Percentiles rank a stretch among this genome's conserved stretches.
Evolutionary conservation across 2,329 filamentous ascomycete species (phyloP).

Genomic region (Talaromyces rugulosus): DNA sequence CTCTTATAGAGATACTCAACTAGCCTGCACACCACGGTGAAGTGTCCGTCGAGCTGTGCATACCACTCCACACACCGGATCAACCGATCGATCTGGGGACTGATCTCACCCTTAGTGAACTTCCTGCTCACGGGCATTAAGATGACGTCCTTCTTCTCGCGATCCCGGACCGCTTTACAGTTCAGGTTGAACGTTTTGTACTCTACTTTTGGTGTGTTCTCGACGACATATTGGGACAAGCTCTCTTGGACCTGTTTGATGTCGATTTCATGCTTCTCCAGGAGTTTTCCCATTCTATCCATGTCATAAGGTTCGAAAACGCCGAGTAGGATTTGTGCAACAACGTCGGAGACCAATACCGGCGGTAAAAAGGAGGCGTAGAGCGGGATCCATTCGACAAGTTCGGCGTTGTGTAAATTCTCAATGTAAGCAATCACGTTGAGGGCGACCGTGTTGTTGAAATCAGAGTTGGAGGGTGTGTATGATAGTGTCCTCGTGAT

Average conservation of each 20-base stretch:
- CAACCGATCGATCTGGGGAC: conserved; percentile 64
- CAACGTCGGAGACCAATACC: conserved; percentile 62
- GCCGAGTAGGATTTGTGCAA: conserved; percentile 73
- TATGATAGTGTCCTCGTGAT: conserved; percentile 59
- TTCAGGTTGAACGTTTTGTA: conserved; percentile 3
- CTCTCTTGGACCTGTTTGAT: conserved; percentile 67
- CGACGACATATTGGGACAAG: conserved; percentile 48
- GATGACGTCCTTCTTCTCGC: conserved; percentile 5
- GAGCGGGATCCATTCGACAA: conserved; percentile 75
- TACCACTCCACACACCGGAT: conserved; percentile 85
- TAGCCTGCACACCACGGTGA: conserved; percentile 64
- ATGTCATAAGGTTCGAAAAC: conserved; percentile 64
- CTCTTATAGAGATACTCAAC: conserved; percentile 74
- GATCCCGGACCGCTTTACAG: conserved; percentile 7
- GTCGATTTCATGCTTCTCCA: conserved; percentile 71
- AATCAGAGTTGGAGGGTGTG: conserved; percentile 46
- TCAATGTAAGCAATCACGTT: conserved; percentile 79
- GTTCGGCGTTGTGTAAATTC: conserved; percentile 65
- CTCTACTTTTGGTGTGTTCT: conserved; percentile 1
- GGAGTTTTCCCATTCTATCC: conserved; percentile 65
- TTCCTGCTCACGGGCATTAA: conserved; percentile 61
- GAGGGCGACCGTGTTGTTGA: conserved; percentile 58
- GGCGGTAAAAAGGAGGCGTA: conserved; percentile 77
- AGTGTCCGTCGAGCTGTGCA: conserved; percentile 66
- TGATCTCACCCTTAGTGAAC: conserved; percentile 62